Evolutionary conservation across 768 basidiomycete species (phyloP), one percentile per base, ranked within the genome.

Genomic region (Russula brevipes): DNA sequence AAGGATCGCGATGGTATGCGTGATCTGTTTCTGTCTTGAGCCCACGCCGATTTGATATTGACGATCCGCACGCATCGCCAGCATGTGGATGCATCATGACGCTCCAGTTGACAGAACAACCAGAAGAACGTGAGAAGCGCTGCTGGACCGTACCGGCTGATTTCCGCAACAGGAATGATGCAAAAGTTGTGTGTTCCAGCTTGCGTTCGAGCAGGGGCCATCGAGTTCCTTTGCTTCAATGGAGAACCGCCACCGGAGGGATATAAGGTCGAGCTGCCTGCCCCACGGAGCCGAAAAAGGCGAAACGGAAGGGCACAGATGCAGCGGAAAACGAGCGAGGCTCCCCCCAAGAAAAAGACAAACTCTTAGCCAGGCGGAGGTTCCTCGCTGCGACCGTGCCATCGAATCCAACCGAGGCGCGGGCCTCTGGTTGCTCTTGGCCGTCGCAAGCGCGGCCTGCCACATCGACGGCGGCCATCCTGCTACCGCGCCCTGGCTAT

Each of bases 151-250:
- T 81, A 8, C 73, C 78, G 7, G 70, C 75, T 9, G 78, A 82
- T 61, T 87, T 86, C 70, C 76, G 80, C 46, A 80, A 74, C 35
- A 85, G 84, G 67, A 75, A 76, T 16, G 87, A 89, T 64, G 87
- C 87, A 5, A 86, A 81, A 70, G 74, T 78, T 16, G 86, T 14
- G 86, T 81, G 11, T 74, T 79, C 1, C 77, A 76, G 58, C 72
- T 73, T 3, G 88, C 86, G 3, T 81, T 79, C 16, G 75, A 83
- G 64, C 72, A 79, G 64, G 86, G 88, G 75, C 77, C 17, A 70
- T 88, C 46, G 85, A 88, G 63, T 79, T 85, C 50, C 70, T 88
- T 30, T 80, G 82, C n/a, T 85, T 82, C 68, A 76, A 72, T 31
- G 84, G 84, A 31, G 66, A 70, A 44, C 70, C 72, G 0, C 70